Base-by-base conservation (phyloP, 306 rosid species). In the Abrus pulchellus region DNA sequence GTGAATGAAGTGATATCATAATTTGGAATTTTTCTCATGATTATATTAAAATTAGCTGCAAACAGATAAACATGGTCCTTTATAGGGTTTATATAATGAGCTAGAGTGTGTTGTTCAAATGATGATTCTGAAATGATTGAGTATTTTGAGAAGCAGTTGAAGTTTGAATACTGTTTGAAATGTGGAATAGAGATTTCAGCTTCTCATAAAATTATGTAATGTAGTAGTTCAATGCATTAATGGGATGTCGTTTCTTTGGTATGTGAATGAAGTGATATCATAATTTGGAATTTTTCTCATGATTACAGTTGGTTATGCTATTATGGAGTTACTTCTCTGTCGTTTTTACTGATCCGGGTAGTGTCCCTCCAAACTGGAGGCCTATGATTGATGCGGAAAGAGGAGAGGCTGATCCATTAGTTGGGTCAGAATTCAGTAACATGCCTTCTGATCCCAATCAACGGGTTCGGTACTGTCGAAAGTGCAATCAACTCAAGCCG, bases 321-420 rank as follows among this genome's bases (percentile, higher is more conserved):
- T 74, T 96, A 48, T 96, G 99, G 99, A 96, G 99, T 89, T 96
- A 96, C 70, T 96, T 96, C 73, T 90, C 98, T 48, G 97, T 90
- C 68, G 98, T 96, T 57, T 84, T 96, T 90, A 92, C 97, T 5
- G 99, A 96, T 88, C 98, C 99, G 5, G 99, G 99, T 38, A 49
- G 90, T 63, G 99, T 93, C 11, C 94, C 98, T 10, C 97, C 94
- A 4, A 96, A 89, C 70, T 96, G 98, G 99, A 92, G 97, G 85
- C 97, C 99, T 29, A 71, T 85, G 9, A 62, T 88, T 28, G 99
- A 96, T 83, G 99, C 93, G 83, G 99, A 96, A 84, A 89, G 92
- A 80, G 98, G 97, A 54, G 98, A 96, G 84, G 90, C 86, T 47
- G 98, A 92, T 78, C 97, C 91, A 0, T 90, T 96, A 64, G 95